Percentiles rank a stretch among this genome's conserved stretches.
Conservation (phyloP, 2,329 filamentous ascomycete species). For the Colletotrichum echinochloae region DNA sequence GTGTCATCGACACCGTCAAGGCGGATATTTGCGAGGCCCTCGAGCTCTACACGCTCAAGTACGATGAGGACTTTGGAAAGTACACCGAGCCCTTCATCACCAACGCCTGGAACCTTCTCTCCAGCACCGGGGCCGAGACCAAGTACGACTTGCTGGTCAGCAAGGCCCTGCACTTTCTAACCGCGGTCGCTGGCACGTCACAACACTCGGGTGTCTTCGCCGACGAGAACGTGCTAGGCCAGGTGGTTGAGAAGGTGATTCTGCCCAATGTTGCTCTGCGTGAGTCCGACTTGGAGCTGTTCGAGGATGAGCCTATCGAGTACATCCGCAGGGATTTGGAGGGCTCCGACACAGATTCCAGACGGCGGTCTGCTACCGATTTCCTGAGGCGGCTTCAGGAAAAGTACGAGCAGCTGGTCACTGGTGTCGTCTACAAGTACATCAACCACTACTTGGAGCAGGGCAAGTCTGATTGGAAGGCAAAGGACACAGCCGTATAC, state of each 20-base stretch:
- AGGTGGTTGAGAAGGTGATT: constrained; percentile 96
- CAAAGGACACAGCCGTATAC: constrained; percentile 98
- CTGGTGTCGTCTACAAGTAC: constrained; percentile 87
- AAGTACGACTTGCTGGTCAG: constrained; percentile 96
- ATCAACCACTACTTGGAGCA: constrained; percentile 88
- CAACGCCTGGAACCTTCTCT: constrained; percentile 91
- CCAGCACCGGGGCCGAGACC: constrained; percentile 84
- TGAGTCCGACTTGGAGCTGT: constrained; percentile 94
- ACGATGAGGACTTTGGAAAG: constrained; percentile 89
- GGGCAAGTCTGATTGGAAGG: constrained; percentile 88
- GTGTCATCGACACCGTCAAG: constrained; percentile 86
- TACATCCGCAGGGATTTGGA: constrained; percentile 96
- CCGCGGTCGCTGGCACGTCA: constrained; percentile 82
- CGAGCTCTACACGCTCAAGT: constrained; percentile 93
- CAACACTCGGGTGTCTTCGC: constrained; percentile 89
- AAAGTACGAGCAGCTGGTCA: constrained; percentile 88
- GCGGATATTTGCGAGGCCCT: constrained; percentile 93
- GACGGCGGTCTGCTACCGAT: constrained; percentile 91
- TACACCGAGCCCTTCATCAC: constrained; percentile 87
- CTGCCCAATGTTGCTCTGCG: constrained; percentile 91
- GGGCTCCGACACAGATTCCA: constrained; percentile 94
- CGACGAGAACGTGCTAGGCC: constrained; percentile 79
- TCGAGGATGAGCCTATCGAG: constrained; percentile 98
- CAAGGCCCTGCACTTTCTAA: constrained; percentile 94
- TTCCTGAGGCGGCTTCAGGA: constrained; percentile 91